Percentiles rank a stretch among this genome's conserved stretches.
Evolutionary conservation across 2,329 filamentous ascomycete genomes (phyloP).

Genomic region (Ophiocordyceps camponoti-leonardi): DNA sequence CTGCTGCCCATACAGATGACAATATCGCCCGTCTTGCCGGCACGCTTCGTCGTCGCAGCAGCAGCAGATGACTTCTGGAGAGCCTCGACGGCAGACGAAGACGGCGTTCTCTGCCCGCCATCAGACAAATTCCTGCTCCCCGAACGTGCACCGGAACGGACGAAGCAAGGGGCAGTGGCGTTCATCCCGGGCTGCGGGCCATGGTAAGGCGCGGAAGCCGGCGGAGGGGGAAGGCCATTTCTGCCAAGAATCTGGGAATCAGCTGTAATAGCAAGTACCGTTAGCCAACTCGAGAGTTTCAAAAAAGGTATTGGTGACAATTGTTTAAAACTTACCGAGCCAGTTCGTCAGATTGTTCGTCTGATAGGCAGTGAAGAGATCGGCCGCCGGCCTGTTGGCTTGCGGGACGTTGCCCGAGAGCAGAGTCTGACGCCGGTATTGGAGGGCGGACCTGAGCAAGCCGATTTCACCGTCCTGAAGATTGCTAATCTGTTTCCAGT

Average conservation of each 20-base stretch:
- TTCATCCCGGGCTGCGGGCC: constrained; percentile 7
- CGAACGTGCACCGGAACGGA: constrained; percentile 5
- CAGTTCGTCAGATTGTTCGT: constrained; percentile 15
- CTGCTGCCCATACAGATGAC: constrained; percentile 7
- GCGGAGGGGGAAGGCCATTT: constrained; percentile 13
- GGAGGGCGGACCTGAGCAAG: constrained; percentile 15
- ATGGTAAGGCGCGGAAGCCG: constrained; percentile 5
- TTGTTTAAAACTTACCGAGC: constrained; percentile 22
- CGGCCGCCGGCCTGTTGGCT: constrained; percentile 6
- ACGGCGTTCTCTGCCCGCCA: neutral
- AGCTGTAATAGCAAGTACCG: constrained; percentile 7
- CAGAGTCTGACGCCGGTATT: constrained; percentile 12
- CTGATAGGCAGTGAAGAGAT: constrained; percentile 10
- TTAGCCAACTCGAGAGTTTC: no score
- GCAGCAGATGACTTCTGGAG: constrained; percentile 12
- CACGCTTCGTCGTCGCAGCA: constrained; percentile 6
- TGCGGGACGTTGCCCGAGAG: constrained; percentile 4
- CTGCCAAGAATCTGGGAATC: constrained; percentile 10
- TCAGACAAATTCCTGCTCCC: neutral
- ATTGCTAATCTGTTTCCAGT: constrained; percentile 12
- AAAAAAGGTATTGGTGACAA: no score
- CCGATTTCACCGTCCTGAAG: constrained; percentile 12
- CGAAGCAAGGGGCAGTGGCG: constrained; percentile 5
- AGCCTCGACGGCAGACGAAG: constrained; percentile 5
- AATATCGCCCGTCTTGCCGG: neutral